Base-by-base conservation (phyloP, 1,284 basidiomycete genomes). In the Tilletia caries region DNA sequence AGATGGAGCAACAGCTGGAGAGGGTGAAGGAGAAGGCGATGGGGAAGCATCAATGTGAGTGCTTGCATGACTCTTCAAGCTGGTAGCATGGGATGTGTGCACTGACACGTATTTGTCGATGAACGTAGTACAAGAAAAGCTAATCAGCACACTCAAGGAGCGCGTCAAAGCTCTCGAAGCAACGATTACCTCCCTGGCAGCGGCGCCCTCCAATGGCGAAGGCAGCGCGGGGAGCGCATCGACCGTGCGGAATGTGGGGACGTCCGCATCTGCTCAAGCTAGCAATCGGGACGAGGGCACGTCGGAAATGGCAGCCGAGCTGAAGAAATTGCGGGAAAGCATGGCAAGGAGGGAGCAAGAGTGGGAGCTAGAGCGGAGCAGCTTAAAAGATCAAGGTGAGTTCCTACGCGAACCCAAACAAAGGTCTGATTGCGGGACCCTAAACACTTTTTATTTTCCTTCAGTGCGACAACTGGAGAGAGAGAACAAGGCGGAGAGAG, bases 11-110 rank as follows among this genome's bases (percentile, higher is more conserved):
- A 60, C 71, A 69, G 25, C 67, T 82, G 32, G 73, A 73, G 10
- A 78, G 79, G 44, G 74, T 74, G 69, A 76, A 75, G 73, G 60
- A 72, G 70, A 12, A 76, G 75, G 20, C 79, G 79, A 52, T 37
- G 44, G 71, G 75, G 34, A 72, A 76, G 27, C 77, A 74, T 32
- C 70, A 74, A 6, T 75, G 69, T 72, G 58, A 27, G 73, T 68
- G 20, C 0, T 48, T 12, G 3, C 12, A 37, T n/a, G 25, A 20
- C 12, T 50, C n/a, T 18, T n/a, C n/a, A n/a, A n/a, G n/a, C n/a
- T n/a, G n/a, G n/a, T n/a, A n/a, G n/a, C n/a, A n/a, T n/a, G n/a
- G n/a, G n/a, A n/a, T n/a, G n/a, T n/a, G n/a, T n/a, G n/a, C n/a
- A 64, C 67, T n/a, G 5, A 27, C 20, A n/a, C 29, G 6, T n/a